Conservation (phyloP, 495 filamentous ascomycete genomes). For the Parathielavia appendiculata region DNA sequence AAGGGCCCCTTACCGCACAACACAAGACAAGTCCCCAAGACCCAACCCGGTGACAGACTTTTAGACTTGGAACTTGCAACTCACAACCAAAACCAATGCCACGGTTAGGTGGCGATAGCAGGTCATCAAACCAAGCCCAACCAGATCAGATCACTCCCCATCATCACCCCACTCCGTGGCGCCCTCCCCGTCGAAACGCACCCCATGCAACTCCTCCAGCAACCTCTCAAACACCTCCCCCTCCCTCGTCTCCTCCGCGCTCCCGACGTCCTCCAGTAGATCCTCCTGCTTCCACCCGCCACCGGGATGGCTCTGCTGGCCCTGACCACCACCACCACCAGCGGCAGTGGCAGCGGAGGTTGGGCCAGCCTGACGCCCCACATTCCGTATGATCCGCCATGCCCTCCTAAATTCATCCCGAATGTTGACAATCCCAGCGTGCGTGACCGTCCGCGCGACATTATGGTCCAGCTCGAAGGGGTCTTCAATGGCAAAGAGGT, state of each 20-base stretch:
- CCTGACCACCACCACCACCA: neutral
- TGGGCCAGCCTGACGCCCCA: conserved; percentile 23
- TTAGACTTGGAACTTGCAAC: no score
- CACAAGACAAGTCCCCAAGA: no score
- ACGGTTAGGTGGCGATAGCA: no score
- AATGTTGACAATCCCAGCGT: conserved; percentile 67
- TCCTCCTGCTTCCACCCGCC: conserved; percentile 26
- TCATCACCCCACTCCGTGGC: neutral
- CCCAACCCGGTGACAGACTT: no score
- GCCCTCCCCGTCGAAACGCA: neutral
- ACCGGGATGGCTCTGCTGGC: neutral
- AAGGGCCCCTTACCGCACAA: no score
- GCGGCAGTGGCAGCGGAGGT: neutral
- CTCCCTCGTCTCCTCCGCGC: conserved; percentile 26
- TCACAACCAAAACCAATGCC: no score
- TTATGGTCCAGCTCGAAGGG: conserved; percentile 82
- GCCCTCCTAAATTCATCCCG: conserved; percentile 75
- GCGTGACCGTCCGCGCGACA: conserved; percentile 73
- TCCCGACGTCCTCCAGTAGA: conserved; percentile 35
- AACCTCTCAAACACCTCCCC: conserved; percentile 32
- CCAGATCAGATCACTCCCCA: neutral
- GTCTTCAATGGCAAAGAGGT: conserved; percentile 81
- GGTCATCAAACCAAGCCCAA: neutral
- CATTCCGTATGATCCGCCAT: conserved; percentile 53
- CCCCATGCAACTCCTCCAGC: conserved; percentile 41